Conservation (phyloP, 805 yeast genomes). For the Pichia insulana region DNA sequence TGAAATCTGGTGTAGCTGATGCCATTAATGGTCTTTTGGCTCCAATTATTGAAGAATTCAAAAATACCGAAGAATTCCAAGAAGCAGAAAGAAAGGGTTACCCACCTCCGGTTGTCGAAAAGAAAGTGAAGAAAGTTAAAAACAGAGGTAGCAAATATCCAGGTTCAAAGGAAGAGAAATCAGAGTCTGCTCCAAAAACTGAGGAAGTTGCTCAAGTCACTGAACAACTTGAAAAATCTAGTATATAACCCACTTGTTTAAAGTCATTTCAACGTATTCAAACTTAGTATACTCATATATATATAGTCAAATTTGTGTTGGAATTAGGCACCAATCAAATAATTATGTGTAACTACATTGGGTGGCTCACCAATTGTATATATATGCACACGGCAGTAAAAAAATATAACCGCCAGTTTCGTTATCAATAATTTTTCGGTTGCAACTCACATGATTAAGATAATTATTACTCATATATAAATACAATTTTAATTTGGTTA, state of each 20-base stretch:
- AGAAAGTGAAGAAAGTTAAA: constrained; percentile 67
- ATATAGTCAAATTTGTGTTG: too few species aligned
- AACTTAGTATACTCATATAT: too few species aligned
- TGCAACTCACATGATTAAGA: too few species aligned
- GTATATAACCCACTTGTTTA: constrained; percentile 19
- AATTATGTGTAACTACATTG: too few species aligned
- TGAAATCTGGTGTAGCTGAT: constrained; percentile 85
- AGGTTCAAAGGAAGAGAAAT: constrained; percentile 37
- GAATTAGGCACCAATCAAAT: too few species aligned
- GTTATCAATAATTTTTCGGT: too few species aligned
- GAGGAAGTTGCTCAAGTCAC: constrained; percentile 26
- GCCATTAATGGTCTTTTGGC: constrained; percentile 72
- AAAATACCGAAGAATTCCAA: constrained; percentile 57
- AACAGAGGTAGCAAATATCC: constrained; percentile 89
- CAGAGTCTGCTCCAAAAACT: constrained; percentile 4
- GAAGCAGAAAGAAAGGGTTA: constrained; percentile 73
- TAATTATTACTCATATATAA: too few species aligned
- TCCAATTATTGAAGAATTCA: constrained; percentile 72
- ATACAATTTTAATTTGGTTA: too few species aligned
- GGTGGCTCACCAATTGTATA: too few species aligned
- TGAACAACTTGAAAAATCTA: constrained; percentile 32
- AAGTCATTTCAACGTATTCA: too few species aligned
- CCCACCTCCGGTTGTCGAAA: constrained; percentile 59
- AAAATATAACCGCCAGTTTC: too few species aligned
- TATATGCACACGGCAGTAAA: too few species aligned